Evolutionary conservation across 164 flowering plant genomes (phyloP), one percentile per base, ranked within the genome.

Genomic region (Nymphaea colorata): DNA sequence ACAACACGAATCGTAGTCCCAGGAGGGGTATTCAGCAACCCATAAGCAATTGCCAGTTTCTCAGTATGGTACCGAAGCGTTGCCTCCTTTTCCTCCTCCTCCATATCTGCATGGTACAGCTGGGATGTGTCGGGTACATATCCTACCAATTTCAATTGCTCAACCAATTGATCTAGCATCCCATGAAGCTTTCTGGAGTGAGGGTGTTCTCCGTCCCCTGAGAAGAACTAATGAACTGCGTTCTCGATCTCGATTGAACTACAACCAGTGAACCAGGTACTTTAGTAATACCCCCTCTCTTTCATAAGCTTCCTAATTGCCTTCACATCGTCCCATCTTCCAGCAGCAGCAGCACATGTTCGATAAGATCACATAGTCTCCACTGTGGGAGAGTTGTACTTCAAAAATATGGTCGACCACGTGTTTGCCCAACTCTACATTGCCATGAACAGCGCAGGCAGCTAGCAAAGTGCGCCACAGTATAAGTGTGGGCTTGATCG

Each of bases 241-340:
- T 81, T 84, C 69, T 82, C 73, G 66, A 85, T 81, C 79, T 87
- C 96, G 42, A 89, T 74, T 10, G 86, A 86, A 70, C 96, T 87
- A 73, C 89, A 89, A 4, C 96, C n/a, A n/a, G n/a, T n/a, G n/a
- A n/a, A n/a, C n/a, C 90, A 14, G 96, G 90, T 42, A 84, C 71
- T 74, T 87, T 89, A 10, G 62, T 78, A 14, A 76, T 84, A 8
- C 84, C 81, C n/a, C 68, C 73, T 79, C n/a, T 84, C 84, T 66
- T 70, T 84, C 96, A 89, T 87, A 77, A 79, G 11, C 68, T 78
- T 82, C 69, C 89, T 79, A 16, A 86, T 45, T 18, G 53, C 15
- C 72, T 80, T 77, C 41, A 82, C 90, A 67, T 87, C 88, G 66
- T 86, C 84, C 93, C 91, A 86, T 67, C 71, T 82, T 62, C 88